phyloP scores from a whole-genome alignment of 208 protist genomes.

The Leishmania tarentolae region DNA sequence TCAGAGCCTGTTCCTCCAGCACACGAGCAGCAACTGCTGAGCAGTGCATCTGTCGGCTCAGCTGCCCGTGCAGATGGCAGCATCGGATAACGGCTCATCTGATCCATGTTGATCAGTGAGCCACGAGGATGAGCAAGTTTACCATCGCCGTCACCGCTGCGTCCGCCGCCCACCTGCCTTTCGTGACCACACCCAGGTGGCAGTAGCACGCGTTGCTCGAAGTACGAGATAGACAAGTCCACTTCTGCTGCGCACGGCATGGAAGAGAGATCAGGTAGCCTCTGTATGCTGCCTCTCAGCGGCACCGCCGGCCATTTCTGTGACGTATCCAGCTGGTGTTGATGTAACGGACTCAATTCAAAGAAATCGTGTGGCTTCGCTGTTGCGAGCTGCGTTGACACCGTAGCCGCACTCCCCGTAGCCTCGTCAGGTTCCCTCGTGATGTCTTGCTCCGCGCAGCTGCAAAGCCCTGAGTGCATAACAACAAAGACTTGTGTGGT shows the following conservation, averaged over 20 bases:
- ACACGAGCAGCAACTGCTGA: neutral
- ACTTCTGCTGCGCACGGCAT: neutral
- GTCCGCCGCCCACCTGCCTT: neutral
- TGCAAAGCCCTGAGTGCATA: constrained; percentile 62
- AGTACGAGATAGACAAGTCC: constrained; percentile 28
- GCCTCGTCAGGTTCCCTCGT: neutral
- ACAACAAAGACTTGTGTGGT: constrained; percentile 33
- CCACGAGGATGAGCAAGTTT: neutral
- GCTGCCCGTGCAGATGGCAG: neutral
- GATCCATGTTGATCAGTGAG: neutral
- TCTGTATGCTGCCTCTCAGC: neutral
- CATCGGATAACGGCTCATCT: too few relatives aligned
- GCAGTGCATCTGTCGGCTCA: neutral
- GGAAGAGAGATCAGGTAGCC: neutral
- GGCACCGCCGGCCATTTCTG: neutral
- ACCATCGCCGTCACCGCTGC: neutral
- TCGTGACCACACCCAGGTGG: constrained; percentile 54
- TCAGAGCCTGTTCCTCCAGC: neutral
- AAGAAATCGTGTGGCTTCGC: neutral
- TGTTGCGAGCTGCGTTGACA: neutral
- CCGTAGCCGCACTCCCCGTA: neutral
- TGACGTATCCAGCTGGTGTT: neutral
- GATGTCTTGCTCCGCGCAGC: constrained; percentile 5
- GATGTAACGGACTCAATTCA: neutral
- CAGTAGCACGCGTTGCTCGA: constrained; percentile 52